Evolutionary conservation across 805 yeast genomes (phyloP).

Genomic region (Jamesozyma hellenica): DNA sequence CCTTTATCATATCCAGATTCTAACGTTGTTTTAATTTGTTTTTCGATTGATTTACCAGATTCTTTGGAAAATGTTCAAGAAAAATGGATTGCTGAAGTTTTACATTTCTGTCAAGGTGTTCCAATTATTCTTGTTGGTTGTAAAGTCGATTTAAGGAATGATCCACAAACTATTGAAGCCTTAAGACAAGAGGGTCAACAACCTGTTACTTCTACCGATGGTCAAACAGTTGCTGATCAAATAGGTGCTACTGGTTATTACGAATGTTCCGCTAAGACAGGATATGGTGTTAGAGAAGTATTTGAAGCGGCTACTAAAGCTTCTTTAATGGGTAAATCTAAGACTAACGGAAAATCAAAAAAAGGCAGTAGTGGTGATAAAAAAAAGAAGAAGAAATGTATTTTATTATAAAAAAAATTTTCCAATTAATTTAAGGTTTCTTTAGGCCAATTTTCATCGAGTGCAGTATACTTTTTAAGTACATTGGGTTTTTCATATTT

Average conservation of each 20-base stretch:
- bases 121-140: constrained; percentile 90
- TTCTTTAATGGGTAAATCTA: constrained; percentile 45
- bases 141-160: constrained; percentile 80
- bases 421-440: too few species aligned
- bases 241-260: constrained; percentile 74
- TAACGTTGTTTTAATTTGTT: constrained; percentile 82
- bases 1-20: constrained; percentile 88
- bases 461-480: too few species aligned
- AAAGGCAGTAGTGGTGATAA: constrained; percentile 12
- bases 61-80: constrained; percentile 87
- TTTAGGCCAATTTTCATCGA: too few species aligned
- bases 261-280: constrained; percentile 83
- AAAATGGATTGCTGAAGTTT: constrained; percentile 88
- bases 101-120: constrained; percentile 88
- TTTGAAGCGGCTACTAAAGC: constrained; percentile 87
- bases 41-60: constrained; percentile 83
- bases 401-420: constrained; percentile 42
- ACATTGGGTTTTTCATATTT: too few species aligned
- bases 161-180: constrained; percentile 62
- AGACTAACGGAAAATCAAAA: constrained; percentile 20
- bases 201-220: constrained; percentile 35
- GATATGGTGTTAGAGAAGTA: constrained; percentile 87
- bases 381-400: constrained; percentile 26
- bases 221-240: constrained; percentile 57
- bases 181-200: constrained; percentile 36